Conservation (phyloP, 768 basidiomycete species). For the Calocybe cyanea region DNA sequence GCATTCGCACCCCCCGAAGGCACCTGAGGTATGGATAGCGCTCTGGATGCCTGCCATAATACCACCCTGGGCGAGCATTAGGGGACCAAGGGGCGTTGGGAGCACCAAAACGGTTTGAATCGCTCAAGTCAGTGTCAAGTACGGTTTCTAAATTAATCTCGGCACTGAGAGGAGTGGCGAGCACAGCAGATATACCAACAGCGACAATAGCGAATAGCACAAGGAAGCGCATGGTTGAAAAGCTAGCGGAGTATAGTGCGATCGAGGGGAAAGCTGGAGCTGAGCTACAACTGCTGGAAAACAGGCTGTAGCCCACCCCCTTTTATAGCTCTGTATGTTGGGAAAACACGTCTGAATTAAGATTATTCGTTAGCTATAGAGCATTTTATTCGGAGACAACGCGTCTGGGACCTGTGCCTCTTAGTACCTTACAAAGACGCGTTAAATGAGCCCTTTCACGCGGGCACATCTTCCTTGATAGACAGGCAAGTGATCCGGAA, state of each 20-base stretch:
- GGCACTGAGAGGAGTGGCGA: conserved; percentile 5
- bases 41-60: conserved; percentile 28
- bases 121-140: conserved; percentile 11
- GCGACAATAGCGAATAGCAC: not conserved
- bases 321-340: too few relatives aligned
- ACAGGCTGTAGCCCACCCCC: too few relatives aligned
- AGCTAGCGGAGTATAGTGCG: not conserved
- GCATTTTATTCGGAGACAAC: conserved; percentile 1
- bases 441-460: not conserved
- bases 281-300: too few relatives aligned
- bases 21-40: conserved; percentile 21
- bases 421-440: not conserved
- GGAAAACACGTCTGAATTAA: too few relatives aligned
- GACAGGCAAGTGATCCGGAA: conserved; percentile 3
- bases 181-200: not conserved
- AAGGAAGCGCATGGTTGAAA: not conserved
- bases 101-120: conserved; percentile 28
- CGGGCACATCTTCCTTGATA: conserved; percentile 1
- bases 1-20: conserved; percentile 16
- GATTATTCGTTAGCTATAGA: not conserved
- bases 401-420: conserved; percentile 1
- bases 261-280: not conserved
- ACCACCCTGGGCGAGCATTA: conserved; percentile 32
- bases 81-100: conserved; percentile 29
- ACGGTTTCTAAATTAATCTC: conserved; percentile 1